These are phyloP conservation scores for Rhodotorula kratochvilovae DNA, from an alignment of 768 basidiomycete species.

Conservation along the genomic window DNA sequence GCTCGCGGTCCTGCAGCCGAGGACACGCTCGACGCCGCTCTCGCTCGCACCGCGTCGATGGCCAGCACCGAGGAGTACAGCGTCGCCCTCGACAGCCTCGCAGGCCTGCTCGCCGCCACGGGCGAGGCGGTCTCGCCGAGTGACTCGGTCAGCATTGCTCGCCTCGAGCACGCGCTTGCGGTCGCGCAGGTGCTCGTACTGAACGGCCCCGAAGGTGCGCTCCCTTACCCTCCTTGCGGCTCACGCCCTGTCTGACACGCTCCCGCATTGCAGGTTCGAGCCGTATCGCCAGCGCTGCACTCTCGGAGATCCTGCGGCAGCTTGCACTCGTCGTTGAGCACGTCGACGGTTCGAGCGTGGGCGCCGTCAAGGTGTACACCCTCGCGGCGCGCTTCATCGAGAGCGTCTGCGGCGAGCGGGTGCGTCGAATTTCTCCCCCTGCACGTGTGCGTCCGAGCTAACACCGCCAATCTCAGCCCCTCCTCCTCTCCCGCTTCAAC, in stretches of 20 bases:
- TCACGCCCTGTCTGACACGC: background rate
- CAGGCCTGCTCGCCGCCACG: background rate
- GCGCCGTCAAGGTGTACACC: background rate
- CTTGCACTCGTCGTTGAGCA: slow-evolving; percentile 15
- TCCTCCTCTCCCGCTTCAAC: slow-evolving; percentile 36
- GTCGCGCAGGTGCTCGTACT: slow-evolving; percentile 16
- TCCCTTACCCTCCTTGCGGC: no score
- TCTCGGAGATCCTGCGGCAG: slow-evolving; percentile 33
- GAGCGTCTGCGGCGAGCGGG: slow-evolving; percentile 27
- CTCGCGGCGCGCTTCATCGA: slow-evolving; percentile 27
- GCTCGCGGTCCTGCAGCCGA: background rate
- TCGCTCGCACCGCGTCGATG: background rate
- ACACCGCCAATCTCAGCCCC: slow-evolving; percentile 7
- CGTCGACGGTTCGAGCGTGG: background rate
- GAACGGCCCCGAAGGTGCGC: slow-evolving; percentile 31
- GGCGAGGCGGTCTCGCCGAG: background rate
- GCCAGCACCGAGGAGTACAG: background rate
- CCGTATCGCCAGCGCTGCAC: slow-evolving; percentile 3
- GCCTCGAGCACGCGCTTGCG: background rate
- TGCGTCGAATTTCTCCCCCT: background rate
- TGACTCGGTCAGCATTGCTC: slow-evolving; percentile 3
- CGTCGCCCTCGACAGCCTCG: background rate
- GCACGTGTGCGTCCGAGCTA: background rate
- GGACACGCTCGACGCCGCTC: background rate
- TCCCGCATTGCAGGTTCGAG: slow-evolving; percentile 14